Evolutionary conservation across 2,329 filamentous ascomycete species (phyloP), one percentile per base, ranked within the genome.

Genomic region (Scolecobasidium constrictum): DNA sequence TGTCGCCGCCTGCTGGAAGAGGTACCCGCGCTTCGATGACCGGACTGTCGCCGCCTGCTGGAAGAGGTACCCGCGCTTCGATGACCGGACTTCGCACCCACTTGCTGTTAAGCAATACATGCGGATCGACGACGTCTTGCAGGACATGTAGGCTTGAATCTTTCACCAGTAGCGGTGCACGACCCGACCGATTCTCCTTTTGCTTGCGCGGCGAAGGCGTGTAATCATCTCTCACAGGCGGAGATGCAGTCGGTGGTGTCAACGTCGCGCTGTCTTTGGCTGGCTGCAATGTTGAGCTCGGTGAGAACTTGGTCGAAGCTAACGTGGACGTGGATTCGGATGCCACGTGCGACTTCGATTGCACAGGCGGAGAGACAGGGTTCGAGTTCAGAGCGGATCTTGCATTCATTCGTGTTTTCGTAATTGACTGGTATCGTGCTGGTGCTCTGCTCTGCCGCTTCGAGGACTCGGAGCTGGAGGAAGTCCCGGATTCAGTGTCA

Each of bases 71-170:
- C 33, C 34, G 31, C 13, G 40, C 40, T 26, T 42, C 40, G 9
- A 42, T 26, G 13, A 36, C 21, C 16, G 40, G 40, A 16, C 40
- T 42, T 6, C 28, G 16, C 12, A 42, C 34, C 11, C 31, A 42
- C 19, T 37, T 35, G 33, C 28, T 42, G 5, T 34, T 22, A 7
- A 20, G 34, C 31, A 42, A n/a, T 9, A 7, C 18, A 7, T 31
- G 21, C 34, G 33, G 31, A n/a, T 42, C 40, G 16, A 42, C 40
- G 23, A 35, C 19, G 3, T 36, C 34, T 18, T 42, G 40, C 13
- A 42, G 40, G 16, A 34, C 33, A 11, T 34, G 40, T 6, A 42
- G 23, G 33, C 40, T 42, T 17, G 33, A 42, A n/a, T 42, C 40
- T 20, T 42, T 42, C 17, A 42, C 31, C 18, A 36, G 34, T 12